Evolutionary conservation across 2,329 filamentous ascomycete genomes (phyloP).

Genomic region (Rachicladosporium sp.): DNA sequence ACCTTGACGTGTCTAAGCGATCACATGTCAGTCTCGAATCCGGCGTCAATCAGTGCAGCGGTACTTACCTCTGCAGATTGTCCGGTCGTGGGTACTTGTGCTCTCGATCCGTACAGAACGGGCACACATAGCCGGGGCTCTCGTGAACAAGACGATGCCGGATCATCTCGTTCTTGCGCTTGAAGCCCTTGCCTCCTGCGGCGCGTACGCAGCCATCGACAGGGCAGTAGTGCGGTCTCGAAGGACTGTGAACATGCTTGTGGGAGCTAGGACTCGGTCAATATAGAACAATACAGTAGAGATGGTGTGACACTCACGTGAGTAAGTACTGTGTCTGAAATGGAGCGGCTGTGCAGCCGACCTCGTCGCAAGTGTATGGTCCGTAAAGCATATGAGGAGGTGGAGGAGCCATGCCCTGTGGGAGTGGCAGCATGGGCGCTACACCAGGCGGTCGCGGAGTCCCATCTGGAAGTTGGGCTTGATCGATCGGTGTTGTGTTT

Average conservation of each 20-base stretch:
- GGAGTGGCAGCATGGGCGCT: slow-evolving; percentile 16
- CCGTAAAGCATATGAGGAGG: slow-evolving; percentile 21
- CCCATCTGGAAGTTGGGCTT: slow-evolving; percentile 21
- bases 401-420: slow-evolving; percentile 24
- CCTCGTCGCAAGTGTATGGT: slow-evolving; percentile 46
- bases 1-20: slow-evolving; percentile 72
- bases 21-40: too few species aligned
- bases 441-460: slow-evolving; percentile 9
- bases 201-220: slow-evolving; percentile 44
- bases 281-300: too few species aligned
- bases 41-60: too few species aligned
- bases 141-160: slow-evolving; percentile 80
- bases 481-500: slow-evolving; percentile 24
- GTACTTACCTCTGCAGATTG: slow-evolving; percentile 74
- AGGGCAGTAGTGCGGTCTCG: slow-evolving; percentile 52
- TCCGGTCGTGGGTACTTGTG: slow-evolving; percentile 92
- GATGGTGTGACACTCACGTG: slow-evolving; percentile 40
- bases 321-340: slow-evolving; percentile 69
- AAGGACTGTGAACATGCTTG: slow-evolving; percentile 53
- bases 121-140: slow-evolving; percentile 89
- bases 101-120: slow-evolving; percentile 86
- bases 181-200: slow-evolving; percentile 55
- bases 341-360: slow-evolving; percentile 56
- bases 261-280: slow-evolving; percentile 43
- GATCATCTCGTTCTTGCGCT: slow-evolving; percentile 59